A percentile compares a stretch with the other conserved stretches of the same genome.
Conservation (phyloP, 108 stramenopile genomes). For the Cylindrotheca closterium region DNA sequence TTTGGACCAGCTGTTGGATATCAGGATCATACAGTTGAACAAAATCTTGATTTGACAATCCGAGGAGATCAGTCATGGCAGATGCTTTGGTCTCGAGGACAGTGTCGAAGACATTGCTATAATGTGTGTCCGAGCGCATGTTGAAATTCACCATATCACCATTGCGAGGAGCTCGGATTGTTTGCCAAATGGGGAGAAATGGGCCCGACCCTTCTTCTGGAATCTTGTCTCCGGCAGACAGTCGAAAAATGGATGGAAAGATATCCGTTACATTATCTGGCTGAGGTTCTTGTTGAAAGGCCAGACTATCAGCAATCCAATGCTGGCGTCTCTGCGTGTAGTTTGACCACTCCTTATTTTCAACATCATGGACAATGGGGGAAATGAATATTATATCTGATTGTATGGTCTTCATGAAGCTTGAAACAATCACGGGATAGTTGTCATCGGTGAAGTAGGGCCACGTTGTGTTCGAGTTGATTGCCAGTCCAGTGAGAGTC, state of each 20-base stretch:
- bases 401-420: neutral
- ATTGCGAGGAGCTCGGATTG: slow-evolving; percentile 1
- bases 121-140: neutral
- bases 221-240: neutral
- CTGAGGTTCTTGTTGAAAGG: neutral
- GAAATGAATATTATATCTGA: slow-evolving; percentile 2
- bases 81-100: neutral
- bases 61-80: neutral
- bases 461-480: neutral
- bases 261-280: slow-evolving; percentile 3
- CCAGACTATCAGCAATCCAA: slow-evolving; percentile 11
- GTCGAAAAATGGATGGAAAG: neutral
- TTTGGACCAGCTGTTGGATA: neutral
- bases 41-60: neutral
- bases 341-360: slow-evolving; percentile 13
- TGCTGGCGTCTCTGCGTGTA: slow-evolving; percentile 17
- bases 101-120: neutral
- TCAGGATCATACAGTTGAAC: neutral
- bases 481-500: slow-evolving; percentile 3
- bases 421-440: slow-evolving; percentile 2
- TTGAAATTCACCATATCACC: neutral
- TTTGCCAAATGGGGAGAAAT: slow-evolving; percentile 19
- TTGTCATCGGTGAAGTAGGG: slow-evolving; percentile 12
- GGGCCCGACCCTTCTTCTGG: neutral
- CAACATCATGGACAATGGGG: slow-evolving; percentile 4